Percentiles rank a stretch among this genome's conserved stretches.
Conservation (phyloP, 495 filamentous ascomycete genomes). For the Clohesyomyces aquaticus region DNA sequence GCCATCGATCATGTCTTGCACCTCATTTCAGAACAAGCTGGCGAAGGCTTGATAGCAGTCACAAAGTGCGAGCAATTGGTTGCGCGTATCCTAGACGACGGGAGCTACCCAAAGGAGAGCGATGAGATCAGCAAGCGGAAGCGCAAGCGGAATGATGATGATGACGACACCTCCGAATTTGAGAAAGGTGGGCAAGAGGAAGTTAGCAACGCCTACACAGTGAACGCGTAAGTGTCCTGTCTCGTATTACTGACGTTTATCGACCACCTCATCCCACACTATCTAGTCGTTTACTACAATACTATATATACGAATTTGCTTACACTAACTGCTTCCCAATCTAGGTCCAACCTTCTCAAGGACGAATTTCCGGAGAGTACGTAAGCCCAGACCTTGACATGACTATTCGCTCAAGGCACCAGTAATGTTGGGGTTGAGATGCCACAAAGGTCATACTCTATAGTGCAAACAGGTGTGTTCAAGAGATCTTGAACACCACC, state of each 20-base stretch:
- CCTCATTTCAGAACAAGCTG: slow-evolving; percentile 35
- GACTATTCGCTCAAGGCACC: too few relatives aligned
- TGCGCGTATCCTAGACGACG: slow-evolving; percentile 34
- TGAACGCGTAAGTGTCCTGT: slow-evolving; percentile 23
- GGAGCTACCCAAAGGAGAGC: slow-evolving; percentile 44
- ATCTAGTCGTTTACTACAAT: slow-evolving; percentile 1
- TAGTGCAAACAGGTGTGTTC: too few relatives aligned
- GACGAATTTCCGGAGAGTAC: slow-evolving; percentile 54
- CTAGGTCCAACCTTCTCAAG: slow-evolving; percentile 45
- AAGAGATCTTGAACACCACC: too few relatives aligned
- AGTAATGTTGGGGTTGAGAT: too few relatives aligned
- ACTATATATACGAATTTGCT: background rate
- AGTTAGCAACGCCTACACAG: background rate
- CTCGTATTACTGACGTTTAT: too few relatives aligned
- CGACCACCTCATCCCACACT: background rate
- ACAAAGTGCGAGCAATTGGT: slow-evolving; percentile 35
- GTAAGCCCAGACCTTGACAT: too few relatives aligned
- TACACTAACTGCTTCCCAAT: background rate
- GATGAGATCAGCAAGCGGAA: slow-evolving; percentile 41
- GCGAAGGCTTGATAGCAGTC: slow-evolving; percentile 11
- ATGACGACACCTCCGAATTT: slow-evolving; percentile 22
- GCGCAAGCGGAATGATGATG: slow-evolving; percentile 35
- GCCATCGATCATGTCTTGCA: slow-evolving; percentile 41
- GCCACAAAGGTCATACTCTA: too few relatives aligned
- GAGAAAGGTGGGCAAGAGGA: slow-evolving; percentile 16